phyloP scores from a whole-genome alignment of 1,139 yeast species.

The Spencermartinsiella ligniputridi region DNA sequence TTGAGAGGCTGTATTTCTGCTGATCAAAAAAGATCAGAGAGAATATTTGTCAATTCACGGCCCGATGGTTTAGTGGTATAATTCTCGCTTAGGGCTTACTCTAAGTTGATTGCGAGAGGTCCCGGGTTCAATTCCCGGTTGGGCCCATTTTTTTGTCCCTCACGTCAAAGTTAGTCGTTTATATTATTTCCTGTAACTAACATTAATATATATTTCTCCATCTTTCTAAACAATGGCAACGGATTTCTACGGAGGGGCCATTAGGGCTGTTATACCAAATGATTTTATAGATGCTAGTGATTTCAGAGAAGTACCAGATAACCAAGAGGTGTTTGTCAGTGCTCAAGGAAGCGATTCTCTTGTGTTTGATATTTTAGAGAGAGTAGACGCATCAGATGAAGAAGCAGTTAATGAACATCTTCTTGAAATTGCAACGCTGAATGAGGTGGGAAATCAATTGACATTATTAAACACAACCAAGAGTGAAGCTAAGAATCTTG shows the following conservation, averaged over 20 bases:
- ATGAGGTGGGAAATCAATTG: conserved; percentile 28
- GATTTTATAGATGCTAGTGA: conserved; percentile 66
- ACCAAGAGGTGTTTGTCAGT: conserved; percentile 74
- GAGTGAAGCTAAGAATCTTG: conserved; percentile 23
- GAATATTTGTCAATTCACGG: conserved; percentile 8
- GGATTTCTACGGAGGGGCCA: conserved; percentile 73
- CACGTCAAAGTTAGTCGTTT: too few species aligned
- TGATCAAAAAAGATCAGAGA: too few species aligned
- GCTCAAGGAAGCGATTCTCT: conserved; percentile 51
- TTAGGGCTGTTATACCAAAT: conserved; percentile 50
- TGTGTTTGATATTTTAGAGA: conserved; percentile 68
- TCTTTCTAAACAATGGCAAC: background rate
- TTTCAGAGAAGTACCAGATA: conserved; percentile 78
- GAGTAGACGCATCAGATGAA: conserved; percentile 40
- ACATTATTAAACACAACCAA: conserved; percentile 5
- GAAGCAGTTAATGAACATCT: conserved; percentile 41
- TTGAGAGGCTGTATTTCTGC: too few species aligned
- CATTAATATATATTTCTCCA: background rate
- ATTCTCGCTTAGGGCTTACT: conserved; percentile 38
- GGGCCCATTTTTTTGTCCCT: conserved; percentile 28
- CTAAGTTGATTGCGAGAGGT: conserved; percentile 30
- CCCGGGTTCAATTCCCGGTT: conserved; percentile 35
- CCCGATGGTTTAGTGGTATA: conserved; percentile 41
- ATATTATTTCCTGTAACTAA: too few species aligned
- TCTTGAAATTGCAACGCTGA: conserved; percentile 39